Conservation (phyloP, 78 protist genomes). For the Guillardia theta region DNA sequence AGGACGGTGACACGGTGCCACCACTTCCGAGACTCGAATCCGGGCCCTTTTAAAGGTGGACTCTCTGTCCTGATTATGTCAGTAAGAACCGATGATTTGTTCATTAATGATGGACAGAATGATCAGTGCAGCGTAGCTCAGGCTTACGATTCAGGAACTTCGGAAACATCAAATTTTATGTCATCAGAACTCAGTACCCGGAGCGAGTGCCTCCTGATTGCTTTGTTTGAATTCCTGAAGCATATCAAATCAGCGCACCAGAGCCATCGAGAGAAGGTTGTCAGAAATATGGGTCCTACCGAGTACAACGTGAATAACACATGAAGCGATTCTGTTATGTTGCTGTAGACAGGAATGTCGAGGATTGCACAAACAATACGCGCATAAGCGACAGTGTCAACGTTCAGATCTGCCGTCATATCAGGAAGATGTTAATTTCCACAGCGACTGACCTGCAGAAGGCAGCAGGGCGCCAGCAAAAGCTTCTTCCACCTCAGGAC, state of each 20-base stretch:
- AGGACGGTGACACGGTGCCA: too few relatives aligned
- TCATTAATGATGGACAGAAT: too few relatives aligned
- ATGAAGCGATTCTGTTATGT: slow-evolving; percentile 74
- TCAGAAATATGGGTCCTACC: neutral
- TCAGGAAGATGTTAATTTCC: too few relatives aligned
- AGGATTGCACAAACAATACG: slow-evolving; percentile 65
- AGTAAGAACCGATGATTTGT: too few relatives aligned
- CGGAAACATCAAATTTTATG: too few relatives aligned
- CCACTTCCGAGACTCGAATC: too few relatives aligned
- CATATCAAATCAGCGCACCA: neutral
- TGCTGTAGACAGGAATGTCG: slow-evolving; percentile 19
- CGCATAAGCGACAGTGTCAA: slow-evolving; percentile 52
- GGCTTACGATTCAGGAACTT: too few relatives aligned
- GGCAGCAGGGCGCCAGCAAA: slow-evolving; percentile 35
- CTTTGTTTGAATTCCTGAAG: neutral
- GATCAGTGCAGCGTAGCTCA: too few relatives aligned
- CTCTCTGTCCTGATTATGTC: too few relatives aligned
- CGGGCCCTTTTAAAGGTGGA: too few relatives aligned
- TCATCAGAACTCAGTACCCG: too few relatives aligned
- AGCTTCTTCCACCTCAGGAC: neutral
- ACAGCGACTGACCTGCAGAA: too few relatives aligned
- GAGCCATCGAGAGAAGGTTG: neutral
- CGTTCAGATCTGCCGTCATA: slow-evolving; percentile 39
- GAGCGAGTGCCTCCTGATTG: neutral
- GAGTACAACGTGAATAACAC: slow-evolving; percentile 71